Evolutionary conservation across 2,329 filamentous ascomycete species (phyloP), one percentile per base, ranked within the genome.

Genomic region (Blastomyces percursus): DNA sequence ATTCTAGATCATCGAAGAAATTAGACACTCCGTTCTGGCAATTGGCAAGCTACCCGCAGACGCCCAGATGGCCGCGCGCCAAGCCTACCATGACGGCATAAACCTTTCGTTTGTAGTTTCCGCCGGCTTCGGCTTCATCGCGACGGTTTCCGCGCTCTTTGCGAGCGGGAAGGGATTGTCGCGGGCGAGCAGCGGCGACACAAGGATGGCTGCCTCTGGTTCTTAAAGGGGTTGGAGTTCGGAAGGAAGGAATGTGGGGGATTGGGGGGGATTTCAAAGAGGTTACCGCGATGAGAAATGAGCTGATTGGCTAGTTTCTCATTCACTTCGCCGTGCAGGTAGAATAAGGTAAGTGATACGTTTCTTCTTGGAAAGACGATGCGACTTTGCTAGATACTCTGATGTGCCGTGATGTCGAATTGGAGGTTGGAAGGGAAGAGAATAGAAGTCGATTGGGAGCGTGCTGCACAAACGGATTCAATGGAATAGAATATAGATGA

Each of bases 21-120:
- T 87, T 61, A 77, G 84, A 12, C 85, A 87, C 66, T 86, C 84
- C 0, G 80, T 86, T 2, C 79, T 81, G 1, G 79, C 79, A 1
- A 77, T 87, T 14, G 75, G 76, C n/a, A 71, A 77, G 11, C 76
- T 87, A 0, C 82, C 83, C 1, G 78, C 79, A 0, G 82, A 85
- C 11, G 70, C 84, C 21, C 83, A 86, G 66, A 77, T 82, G 27
- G 78, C 79, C 32, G 84, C 81, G 2, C 77, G 83, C 3, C 69
- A 81, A 16, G 82, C 86, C 0, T 87, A 86, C 66, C 86, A 86
- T 61, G 78, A 82, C 16, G 84, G 83, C 0, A 77, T 87, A 11
- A 75, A 75, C 42, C 80, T 82, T 61, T 81, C 82, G 0, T 86
- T 86, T 69, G 75, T 78, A 0, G 79, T 80, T 0, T 85, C 82